Evolutionary conservation across 164 flowering plant species (phyloP).

Genomic region (Stephania japonica): DNA sequence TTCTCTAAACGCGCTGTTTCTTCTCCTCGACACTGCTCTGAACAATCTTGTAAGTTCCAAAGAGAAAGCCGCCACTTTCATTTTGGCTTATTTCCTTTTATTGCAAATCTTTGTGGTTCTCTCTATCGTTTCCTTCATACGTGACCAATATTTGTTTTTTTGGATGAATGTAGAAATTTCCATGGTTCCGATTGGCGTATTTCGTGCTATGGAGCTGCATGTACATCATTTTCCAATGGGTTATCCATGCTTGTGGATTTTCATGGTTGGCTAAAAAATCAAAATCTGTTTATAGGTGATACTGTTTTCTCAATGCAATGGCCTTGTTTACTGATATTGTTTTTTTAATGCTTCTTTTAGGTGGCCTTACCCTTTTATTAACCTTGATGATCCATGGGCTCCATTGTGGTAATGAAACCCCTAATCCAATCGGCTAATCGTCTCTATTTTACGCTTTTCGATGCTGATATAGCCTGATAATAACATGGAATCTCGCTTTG

Average conservation of each 20-base stretch:
- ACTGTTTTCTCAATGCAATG: background rate
- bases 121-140: background rate
- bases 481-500: background rate
- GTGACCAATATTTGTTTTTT: background rate
- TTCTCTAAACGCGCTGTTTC: constrained; percentile 46
- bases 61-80: background rate
- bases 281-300: background rate
- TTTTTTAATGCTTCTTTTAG: constrained; percentile 24
- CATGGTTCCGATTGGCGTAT: constrained; percentile 59
- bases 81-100: background rate
- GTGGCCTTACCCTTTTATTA: constrained; percentile 96
- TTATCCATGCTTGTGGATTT: constrained; percentile 61
- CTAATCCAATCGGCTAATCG: background rate
- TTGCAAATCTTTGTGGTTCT: background rate
- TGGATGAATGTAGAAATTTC: constrained; percentile 40
- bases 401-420: constrained; percentile 54
- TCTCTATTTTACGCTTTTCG: background rate
- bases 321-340: background rate
- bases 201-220: constrained; percentile 60
- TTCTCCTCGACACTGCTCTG: constrained; percentile 48
- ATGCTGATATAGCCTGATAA: background rate
- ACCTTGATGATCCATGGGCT: constrained; percentile 61
- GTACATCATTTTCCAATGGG: constrained; percentile 62
- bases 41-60: constrained; percentile 57
- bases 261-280: constrained; percentile 35